phyloP scores from a whole-genome alignment of 257 asterid genomes.

The Fraxinus cuspidata region DNA sequence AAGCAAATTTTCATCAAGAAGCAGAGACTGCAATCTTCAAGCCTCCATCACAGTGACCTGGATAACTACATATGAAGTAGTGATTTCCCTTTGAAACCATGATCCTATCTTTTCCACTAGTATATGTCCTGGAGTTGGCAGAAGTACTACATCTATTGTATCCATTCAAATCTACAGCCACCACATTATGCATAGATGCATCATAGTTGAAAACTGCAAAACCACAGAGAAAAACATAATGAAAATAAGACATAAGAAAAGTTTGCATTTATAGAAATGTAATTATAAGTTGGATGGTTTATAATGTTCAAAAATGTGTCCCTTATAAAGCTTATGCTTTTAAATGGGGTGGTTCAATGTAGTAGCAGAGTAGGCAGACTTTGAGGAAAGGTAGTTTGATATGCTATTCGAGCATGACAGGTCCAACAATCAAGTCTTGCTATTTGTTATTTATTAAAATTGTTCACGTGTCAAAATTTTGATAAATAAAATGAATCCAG shows the following conservation, averaged over 20 bases:
- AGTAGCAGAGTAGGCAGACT: no score
- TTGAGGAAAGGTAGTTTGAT: no score
- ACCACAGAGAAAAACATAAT: neutral
- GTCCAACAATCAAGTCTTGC: no score
- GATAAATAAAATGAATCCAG: neutral
- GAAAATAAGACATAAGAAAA: neutral
- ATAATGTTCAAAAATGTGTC: no score
- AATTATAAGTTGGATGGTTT: no score
- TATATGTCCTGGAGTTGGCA: neutral
- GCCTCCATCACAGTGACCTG: conserved; percentile 28
- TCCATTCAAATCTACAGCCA: conserved; percentile 1
- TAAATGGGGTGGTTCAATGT: no score
- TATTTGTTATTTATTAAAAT: no score
- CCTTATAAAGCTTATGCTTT: no score
- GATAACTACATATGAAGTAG: conserved; percentile 29
- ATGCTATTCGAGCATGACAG: no score
- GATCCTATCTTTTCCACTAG: neutral
- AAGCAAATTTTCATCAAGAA: neutral
- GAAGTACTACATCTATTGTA: conserved; percentile 4
- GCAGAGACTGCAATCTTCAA: conserved; percentile 3
- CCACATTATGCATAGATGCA: neutral
- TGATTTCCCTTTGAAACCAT: conserved; percentile 21
- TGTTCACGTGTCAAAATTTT: no score
- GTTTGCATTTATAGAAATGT: neutral
- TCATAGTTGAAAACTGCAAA: conserved; percentile 9